A percentile compares a stretch with the other conserved stretches of the same genome.
Conservation (phyloP, 2,329 filamentous ascomycete genomes). For the Arthrobotrys conoides region DNA sequence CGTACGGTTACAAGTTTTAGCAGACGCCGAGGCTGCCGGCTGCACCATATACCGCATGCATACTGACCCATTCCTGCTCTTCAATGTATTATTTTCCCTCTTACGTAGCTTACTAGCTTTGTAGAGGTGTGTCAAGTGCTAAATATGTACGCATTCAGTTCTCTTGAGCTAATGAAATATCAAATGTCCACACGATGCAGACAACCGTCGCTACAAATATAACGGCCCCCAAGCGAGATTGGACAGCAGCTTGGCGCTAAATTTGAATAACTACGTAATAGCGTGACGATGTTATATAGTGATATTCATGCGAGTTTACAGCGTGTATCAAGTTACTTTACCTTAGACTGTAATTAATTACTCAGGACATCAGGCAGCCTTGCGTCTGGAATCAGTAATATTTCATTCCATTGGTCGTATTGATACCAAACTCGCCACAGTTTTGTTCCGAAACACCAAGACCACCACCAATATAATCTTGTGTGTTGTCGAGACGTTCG, state of each 20-base stretch:
- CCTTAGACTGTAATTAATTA: too few species aligned
- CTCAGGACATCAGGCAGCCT: too few species aligned
- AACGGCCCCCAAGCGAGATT: constrained; percentile 38
- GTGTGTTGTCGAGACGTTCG: constrained; percentile 11
- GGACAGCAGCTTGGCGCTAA: constrained; percentile 16
- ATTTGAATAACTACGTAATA: constrained; percentile 12
- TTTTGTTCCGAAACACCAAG: too few species aligned
- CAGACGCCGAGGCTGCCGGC: constrained; percentile 1
- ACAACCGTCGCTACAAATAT: constrained; percentile 17
- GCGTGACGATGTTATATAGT: not conserved
- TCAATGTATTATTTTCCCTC: not conserved
- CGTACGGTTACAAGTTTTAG: constrained; percentile 2
- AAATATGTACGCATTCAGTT: not conserved
- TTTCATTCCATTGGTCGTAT: too few species aligned
- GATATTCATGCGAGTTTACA: too few species aligned
- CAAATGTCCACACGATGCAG: constrained; percentile 4
- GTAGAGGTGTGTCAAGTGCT: too few species aligned
- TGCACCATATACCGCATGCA: not conserved
- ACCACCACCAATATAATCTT: too few species aligned
- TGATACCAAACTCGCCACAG: too few species aligned
- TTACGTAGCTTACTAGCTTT: too few species aligned
- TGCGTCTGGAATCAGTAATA: too few species aligned
- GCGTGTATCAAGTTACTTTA: too few species aligned
- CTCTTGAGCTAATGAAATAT: not conserved
- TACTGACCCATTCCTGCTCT: not conserved